Evolutionary conservation across 768 basidiomycete species (phyloP), one percentile per base, ranked within the genome.

Genomic region (Lactarius trivialis): DNA sequence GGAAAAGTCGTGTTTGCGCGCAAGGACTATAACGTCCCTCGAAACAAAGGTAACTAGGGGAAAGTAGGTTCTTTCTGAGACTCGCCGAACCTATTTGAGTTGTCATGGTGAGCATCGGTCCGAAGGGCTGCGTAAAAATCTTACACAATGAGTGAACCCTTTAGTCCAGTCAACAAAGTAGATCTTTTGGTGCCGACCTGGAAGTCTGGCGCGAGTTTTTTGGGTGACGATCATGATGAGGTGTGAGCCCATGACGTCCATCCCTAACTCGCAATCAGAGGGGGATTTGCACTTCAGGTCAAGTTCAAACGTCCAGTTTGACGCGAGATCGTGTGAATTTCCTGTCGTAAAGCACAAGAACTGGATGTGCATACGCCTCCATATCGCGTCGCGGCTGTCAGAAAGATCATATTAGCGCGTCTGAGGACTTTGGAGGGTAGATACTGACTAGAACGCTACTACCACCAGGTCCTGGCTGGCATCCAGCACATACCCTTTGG

Each of bases 401-500:
- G 5, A 41, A 19, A 43, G 21, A 34, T 4, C 41, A 34, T 1
- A 48, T 63, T 7, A 63, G 37, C 53, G 50, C 4, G 2, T 36
- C 45, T 14, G n/a, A 24, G 43, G 15, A 24, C n/a, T 37, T 58
- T 34, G 37, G 2, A 15, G 9, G 24, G 34, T 17, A 24, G 24
- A 41, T 28, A 60, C 62, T 43, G 36, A 63, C 62, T 59, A 60
- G 53, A 34, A 60, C 32, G 53, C 48, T 30, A 63, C 54, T 32
- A 45, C 58, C 14, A 63, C 62, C 0, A 63, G 48, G 24, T 63
- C 62, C 54, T 63, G 62, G 37, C 50, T 63, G 37, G 60, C 37
- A 51, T 63, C 62, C 28, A 63, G 48, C 8, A 60, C 62, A 60
- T 59, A 63, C 30, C 57, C 62, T 54, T 63, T 63, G n/a, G 62